phyloP scores from a whole-genome alignment of 2,329 filamentous ascomycete genomes.

The Macroventuria anomochaeta region DNA sequence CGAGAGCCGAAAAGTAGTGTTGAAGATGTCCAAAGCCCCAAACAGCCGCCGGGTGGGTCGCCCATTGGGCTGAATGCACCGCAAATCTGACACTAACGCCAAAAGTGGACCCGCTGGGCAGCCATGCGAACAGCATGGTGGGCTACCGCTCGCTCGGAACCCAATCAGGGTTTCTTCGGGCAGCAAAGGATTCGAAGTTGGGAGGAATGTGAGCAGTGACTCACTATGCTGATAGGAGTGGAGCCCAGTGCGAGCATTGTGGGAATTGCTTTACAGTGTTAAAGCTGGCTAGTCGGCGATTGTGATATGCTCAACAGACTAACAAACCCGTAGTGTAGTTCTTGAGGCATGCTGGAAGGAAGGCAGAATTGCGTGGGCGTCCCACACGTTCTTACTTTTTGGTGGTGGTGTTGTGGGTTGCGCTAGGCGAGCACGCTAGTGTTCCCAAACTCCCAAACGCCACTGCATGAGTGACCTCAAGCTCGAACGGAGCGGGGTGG shows the following conservation, averaged over 20 bases:
- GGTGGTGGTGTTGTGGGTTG: conserved; percentile 12
- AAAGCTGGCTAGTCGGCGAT: conserved; percentile 15
- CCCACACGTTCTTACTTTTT: conserved; percentile 31
- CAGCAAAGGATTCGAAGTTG: conserved; percentile 26
- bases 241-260: conserved; percentile 11
- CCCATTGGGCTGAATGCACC: conserved; percentile 28
- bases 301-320: background rate
- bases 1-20: conserved; percentile 4
- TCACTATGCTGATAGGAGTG: conserved; percentile 24
- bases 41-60: conserved; percentile 35
- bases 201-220: conserved; percentile 26
- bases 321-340: background rate
- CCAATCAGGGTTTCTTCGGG: conserved; percentile 34
- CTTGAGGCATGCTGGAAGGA: background rate
- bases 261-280: conserved; percentile 2
- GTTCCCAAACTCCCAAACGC: conserved; percentile 15
- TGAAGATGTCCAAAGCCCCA: conserved; percentile 18
- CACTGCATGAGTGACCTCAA: background rate
- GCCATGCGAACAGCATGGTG: conserved; percentile 31
- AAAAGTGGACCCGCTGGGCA: conserved; percentile 38
- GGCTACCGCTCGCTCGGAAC: conserved; percentile 26
- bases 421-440: conserved; percentile 23
- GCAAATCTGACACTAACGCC: conserved; percentile 25
- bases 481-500: background rate
- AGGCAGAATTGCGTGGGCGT: conserved; percentile 14